Evolutionary conservation across 257 asterid genomes (phyloP).

Genomic region (Sherardia arvensis): DNA sequence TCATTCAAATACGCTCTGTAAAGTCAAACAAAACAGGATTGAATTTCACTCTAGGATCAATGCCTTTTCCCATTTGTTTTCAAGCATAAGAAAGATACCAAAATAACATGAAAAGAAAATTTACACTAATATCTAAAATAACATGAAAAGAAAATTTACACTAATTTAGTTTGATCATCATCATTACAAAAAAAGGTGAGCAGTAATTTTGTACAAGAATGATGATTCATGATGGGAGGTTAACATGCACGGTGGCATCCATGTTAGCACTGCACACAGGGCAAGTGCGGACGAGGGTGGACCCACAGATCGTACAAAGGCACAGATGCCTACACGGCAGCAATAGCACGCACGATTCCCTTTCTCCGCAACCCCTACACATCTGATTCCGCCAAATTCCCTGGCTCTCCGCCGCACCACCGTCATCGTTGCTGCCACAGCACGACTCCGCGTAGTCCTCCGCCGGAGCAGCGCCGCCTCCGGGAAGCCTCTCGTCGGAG

Average conservation of each 20-base stretch:
- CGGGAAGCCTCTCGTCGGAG: constrained; percentile 24
- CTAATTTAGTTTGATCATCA: not conserved
- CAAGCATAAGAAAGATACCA: not conserved
- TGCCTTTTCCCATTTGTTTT: not conserved
- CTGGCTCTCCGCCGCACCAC: constrained; percentile 8
- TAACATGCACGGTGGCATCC: constrained; percentile 75
- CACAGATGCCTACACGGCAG: constrained; percentile 86
- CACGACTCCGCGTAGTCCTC: constrained; percentile 61
- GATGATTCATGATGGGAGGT: constrained; percentile 32
- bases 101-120: not conserved
- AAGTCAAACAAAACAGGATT: not conserved
- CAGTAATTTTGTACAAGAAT: not conserved
- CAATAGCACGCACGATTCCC: constrained; percentile 59
- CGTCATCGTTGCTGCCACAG: constrained; percentile 56
- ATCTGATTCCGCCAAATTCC: constrained; percentile 11
- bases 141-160: constrained; percentile 1
- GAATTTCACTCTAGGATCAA: not conserved
- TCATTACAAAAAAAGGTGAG: not conserved
- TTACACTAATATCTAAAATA: not conserved
- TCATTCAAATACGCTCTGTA: not conserved
- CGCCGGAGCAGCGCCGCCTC: constrained; percentile 16
- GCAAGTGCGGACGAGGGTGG: constrained; percentile 43
- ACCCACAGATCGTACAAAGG: constrained; percentile 56
- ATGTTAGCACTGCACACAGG: constrained; percentile 55
- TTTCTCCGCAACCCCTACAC: constrained; percentile 52